Evolutionary conservation across 805 yeast species (phyloP).

Genomic region (Brettanomyces anomalus): DNA sequence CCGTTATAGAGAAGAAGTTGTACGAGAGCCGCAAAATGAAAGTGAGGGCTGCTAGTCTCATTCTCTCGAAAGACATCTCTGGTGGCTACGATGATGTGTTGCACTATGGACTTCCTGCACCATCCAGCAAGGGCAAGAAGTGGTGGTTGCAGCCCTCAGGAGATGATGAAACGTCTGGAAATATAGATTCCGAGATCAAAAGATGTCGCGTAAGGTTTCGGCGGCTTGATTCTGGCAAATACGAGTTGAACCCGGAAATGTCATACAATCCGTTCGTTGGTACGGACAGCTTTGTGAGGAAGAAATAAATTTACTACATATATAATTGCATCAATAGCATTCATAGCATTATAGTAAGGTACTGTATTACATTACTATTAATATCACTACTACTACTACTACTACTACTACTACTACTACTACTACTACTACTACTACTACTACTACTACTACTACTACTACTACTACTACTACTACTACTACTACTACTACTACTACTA

Average conservation of each 20-base stretch:
- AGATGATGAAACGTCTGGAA: conserved; percentile 46
- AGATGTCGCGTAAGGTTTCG: conserved; percentile 53
- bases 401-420: background rate
- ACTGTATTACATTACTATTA: background rate
- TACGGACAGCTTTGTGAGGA: conserved; percentile 44
- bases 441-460: no score
- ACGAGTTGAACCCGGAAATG: conserved; percentile 55
- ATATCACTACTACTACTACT: background rate
- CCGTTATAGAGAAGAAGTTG: conserved; percentile 41
- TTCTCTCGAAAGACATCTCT: conserved; percentile 8
- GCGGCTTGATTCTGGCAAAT: conserved; percentile 33
- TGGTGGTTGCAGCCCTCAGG: conserved; percentile 68
- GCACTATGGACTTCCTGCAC: conserved; percentile 63
- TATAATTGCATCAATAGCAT: no score
- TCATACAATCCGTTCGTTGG: conserved; percentile 66
- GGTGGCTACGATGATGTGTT: conserved; percentile 16
- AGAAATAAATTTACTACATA: background rate
- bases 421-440: no score
- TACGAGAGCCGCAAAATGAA: conserved; percentile 42
- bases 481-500: no score
- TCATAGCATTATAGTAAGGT: no score
- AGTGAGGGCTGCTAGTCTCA: conserved; percentile 29
- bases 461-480: no score
- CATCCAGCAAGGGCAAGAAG: conserved; percentile 50
- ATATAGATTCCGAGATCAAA: conserved; percentile 20